These are phyloP conservation scores for Diaporthe ilicicola DNA, from an alignment of 2,329 filamentous ascomycete genomes.

Conservation along the genomic window DNA sequence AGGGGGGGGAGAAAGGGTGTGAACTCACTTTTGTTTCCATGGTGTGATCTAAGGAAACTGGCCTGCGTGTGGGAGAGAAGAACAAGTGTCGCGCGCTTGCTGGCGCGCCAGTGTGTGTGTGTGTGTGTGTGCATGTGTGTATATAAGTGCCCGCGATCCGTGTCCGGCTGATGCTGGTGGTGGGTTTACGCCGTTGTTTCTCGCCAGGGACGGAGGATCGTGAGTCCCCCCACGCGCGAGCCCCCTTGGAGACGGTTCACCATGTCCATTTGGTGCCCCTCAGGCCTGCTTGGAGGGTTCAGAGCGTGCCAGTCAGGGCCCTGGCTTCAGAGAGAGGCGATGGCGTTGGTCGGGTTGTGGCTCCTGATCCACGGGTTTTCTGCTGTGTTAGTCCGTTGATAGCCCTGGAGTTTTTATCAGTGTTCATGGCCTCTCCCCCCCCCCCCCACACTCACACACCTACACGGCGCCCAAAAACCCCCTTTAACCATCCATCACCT, in stretches of 20 bases:
- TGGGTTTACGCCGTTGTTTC: not conserved
- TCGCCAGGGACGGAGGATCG: not conserved
- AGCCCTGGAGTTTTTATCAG: not conserved
- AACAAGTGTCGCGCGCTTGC: not conserved
- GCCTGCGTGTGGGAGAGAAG: not conserved
- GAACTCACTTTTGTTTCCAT: not conserved
- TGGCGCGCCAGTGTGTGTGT: not conserved
- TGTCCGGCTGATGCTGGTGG: not conserved
- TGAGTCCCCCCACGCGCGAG: not conserved
- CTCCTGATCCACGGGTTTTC: not conserved
- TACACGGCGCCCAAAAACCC: too few species aligned
- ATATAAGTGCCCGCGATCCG: conserved; percentile 4
- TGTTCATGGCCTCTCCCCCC: not conserved
- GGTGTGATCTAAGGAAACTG: not conserved
- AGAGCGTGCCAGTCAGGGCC: not conserved
- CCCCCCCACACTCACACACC: not conserved
- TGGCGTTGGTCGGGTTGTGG: not conserved
- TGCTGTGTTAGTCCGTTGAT: not conserved
- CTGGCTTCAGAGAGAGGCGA: not conserved
- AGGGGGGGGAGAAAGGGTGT: not conserved
- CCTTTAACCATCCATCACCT: too few species aligned
- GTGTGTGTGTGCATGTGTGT: not conserved
- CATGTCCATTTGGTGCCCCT: not conserved
- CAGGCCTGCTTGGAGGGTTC: not conserved
- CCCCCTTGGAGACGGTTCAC: not conserved